A percentile compares a stretch with the other conserved stretches of the same genome.
Evolutionary conservation across 768 basidiomycete genomes (phyloP).

Genomic region (Clitopilus passeckerianus): DNA sequence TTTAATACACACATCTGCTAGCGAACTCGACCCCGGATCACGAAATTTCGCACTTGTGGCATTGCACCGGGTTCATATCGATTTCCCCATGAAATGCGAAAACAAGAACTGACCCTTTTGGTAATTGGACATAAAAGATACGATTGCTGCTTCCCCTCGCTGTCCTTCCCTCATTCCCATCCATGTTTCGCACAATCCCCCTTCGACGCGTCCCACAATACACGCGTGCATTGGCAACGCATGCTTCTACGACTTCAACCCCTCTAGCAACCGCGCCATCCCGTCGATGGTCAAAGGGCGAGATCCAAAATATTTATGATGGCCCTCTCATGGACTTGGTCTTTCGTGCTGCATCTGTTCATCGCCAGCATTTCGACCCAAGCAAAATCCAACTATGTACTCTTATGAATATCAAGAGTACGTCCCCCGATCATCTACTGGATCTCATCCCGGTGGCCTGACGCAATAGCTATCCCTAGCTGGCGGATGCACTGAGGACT

Average conservation of each 20-base stretch:
- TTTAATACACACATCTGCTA: neutral
- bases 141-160: neutral
- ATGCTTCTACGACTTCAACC: slow-evolving; percentile 30
- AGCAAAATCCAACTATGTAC: slow-evolving; percentile 93
- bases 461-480: slow-evolving; percentile 39
- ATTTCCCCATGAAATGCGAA: neutral
- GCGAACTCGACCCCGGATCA: neutral
- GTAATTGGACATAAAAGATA: neutral
- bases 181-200: slow-evolving; percentile 35
- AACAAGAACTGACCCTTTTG: neutral
- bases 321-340: slow-evolving; percentile 84
- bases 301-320: slow-evolving; percentile 85
- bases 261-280: slow-evolving; percentile 30
- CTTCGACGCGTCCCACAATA: slow-evolving; percentile 21
- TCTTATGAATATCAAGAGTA: slow-evolving; percentile 98
- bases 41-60: neutral
- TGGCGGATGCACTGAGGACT: slow-evolving; percentile 95
- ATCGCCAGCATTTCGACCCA: slow-evolving; percentile 84
- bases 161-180: neutral
- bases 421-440: slow-evolving; percentile 25
- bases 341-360: slow-evolving; percentile 79
- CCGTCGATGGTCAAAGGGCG: slow-evolving; percentile 69
- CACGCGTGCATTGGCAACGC: slow-evolving; percentile 58
- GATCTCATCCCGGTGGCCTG: slow-evolving; percentile 7
- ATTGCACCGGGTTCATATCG: neutral